Evolutionary conservation across 495 filamentous ascomycete species (phyloP).

Genomic region (Podospora didyma): DNA sequence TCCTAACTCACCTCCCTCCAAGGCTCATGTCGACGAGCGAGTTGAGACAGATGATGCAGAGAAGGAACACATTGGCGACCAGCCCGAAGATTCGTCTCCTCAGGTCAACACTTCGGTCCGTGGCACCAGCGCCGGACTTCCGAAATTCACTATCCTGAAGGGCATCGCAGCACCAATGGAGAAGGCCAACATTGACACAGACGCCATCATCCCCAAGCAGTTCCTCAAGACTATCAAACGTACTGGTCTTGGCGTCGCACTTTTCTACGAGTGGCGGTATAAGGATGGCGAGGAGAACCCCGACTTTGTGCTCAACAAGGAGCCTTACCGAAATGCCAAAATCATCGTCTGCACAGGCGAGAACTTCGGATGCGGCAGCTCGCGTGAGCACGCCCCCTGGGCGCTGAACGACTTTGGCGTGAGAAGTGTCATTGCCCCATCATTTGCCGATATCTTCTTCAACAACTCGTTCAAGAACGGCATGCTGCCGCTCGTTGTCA

Average conservation of each 20-base stretch:
- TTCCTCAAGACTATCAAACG: slow-evolving; percentile 99
- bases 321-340: slow-evolving; percentile 79
- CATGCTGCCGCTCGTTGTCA: slow-evolving; percentile 86
- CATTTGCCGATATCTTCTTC: slow-evolving; percentile 97
- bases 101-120: slow-evolving; percentile 55
- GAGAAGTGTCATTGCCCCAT: slow-evolving; percentile 86
- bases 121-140: slow-evolving; percentile 58
- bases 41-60: slow-evolving; percentile 67
- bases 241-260: slow-evolving; percentile 81
- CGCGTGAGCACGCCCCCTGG: slow-evolving; percentile 96
- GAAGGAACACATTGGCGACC: slow-evolving; percentile 72
- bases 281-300: slow-evolving; percentile 70
- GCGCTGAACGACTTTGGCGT: slow-evolving; percentile 95
- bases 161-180: slow-evolving; percentile 89
- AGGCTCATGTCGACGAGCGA: slow-evolving; percentile 65
- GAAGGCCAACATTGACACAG: slow-evolving; percentile 87
- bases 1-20: slow-evolving; percentile 22
- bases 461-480: slow-evolving; percentile 99
- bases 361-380: slow-evolving; percentile 95
- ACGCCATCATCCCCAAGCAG: slow-evolving; percentile 98
- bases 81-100: slow-evolving; percentile 65
- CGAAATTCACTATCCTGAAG: slow-evolving; percentile 76
- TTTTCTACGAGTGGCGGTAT: slow-evolving; percentile 82
- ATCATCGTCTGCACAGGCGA: slow-evolving; percentile 89
- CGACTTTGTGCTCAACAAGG: slow-evolving; percentile 86